Evolutionary conservation across 495 filamentous ascomycete species (phyloP).

Genomic region (Aspergillus heteromorphus): DNA sequence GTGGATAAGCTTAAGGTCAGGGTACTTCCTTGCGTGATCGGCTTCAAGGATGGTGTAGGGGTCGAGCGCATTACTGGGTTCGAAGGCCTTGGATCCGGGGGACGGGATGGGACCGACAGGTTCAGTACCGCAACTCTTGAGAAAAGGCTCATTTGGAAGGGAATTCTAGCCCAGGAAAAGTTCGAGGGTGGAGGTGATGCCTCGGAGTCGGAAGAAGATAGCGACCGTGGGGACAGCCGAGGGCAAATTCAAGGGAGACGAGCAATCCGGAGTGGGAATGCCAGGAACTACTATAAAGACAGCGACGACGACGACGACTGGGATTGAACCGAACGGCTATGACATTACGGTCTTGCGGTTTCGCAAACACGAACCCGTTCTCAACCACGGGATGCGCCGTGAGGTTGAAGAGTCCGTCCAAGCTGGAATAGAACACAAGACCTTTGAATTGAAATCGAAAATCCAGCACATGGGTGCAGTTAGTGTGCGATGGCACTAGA

Average conservation of each 20-base stretch:
- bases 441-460: too few relatives aligned
- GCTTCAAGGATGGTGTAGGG: constrained; percentile 62
- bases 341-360: not conserved
- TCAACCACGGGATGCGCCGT: not conserved
- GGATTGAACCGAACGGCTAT: constrained; percentile 46
- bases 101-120: constrained; percentile 50
- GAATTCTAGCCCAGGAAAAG: constrained; percentile 55
- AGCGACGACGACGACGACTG: constrained; percentile 60
- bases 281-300: constrained; percentile 16
- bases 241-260: constrained; percentile 33
- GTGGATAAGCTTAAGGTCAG: constrained; percentile 64
- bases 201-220: constrained; percentile 21
- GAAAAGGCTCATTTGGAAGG: constrained; percentile 51
- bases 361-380: not conserved
- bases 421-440: too few relatives aligned
- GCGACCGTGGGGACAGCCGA: constrained; percentile 24
- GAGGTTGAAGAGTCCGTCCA: not conserved
- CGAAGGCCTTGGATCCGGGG: constrained; percentile 57
- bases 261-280: constrained; percentile 46
- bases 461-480: too few relatives aligned
- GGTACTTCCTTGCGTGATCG: constrained; percentile 71
- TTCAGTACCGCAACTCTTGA: constrained; percentile 63
- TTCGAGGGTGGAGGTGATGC: constrained; percentile 37
- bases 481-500: too few relatives aligned
- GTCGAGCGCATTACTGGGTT: constrained; percentile 70